These are phyloP conservation scores for Diutina ranongensis DNA, from an alignment of 1,139 yeast species.

Conservation along the genomic window DNA sequence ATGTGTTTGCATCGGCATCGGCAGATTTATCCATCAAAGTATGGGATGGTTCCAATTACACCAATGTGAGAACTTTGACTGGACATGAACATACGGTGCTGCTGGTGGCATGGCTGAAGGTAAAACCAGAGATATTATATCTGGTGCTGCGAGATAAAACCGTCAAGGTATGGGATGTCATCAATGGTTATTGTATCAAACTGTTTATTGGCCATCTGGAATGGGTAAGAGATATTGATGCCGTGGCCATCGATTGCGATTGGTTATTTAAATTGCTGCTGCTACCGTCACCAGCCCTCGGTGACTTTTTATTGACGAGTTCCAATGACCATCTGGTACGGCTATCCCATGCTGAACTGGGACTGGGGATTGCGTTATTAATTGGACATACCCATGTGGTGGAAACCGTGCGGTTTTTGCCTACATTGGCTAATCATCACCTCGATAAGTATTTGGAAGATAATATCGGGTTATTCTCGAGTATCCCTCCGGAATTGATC, in stretches of 20 bases:
- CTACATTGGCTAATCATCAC: conserved; percentile 34
- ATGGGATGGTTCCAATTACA: conserved; percentile 47
- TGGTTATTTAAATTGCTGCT: background rate
- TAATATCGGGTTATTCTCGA: conserved; percentile 21
- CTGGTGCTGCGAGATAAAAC: conserved; percentile 73
- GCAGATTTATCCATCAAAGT: conserved; percentile 64
- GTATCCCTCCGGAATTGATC: conserved; percentile 23
- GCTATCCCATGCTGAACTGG: conserved; percentile 48
- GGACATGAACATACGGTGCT: conserved; percentile 94
- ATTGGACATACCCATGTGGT: conserved; percentile 79
- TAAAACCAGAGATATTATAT: conserved; percentile 34
- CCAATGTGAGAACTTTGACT: conserved; percentile 50
- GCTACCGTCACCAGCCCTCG: conserved; percentile 12
- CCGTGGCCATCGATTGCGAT: conserved; percentile 11
- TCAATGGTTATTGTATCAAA: conserved; percentile 54
- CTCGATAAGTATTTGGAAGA: conserved; percentile 38
- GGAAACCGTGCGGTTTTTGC: conserved; percentile 64
- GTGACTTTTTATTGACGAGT: conserved; percentile 59
- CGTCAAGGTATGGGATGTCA: conserved; percentile 67
- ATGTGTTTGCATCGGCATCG: conserved; percentile 48
- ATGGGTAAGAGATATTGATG: conserved; percentile 71
- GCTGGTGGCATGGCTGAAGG: conserved; percentile 37
- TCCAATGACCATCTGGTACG: conserved; percentile 76
- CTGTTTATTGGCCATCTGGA: conserved; percentile 75
- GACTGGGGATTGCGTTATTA: conserved; percentile 57